A percentile compares a stretch with the other conserved stretches of the same genome.
These are phyloP conservation scores for Arthrobotrys entomopaga DNA, from an alignment of 2,329 filamentous ascomycete species.

Conservation along the genomic window DNA sequence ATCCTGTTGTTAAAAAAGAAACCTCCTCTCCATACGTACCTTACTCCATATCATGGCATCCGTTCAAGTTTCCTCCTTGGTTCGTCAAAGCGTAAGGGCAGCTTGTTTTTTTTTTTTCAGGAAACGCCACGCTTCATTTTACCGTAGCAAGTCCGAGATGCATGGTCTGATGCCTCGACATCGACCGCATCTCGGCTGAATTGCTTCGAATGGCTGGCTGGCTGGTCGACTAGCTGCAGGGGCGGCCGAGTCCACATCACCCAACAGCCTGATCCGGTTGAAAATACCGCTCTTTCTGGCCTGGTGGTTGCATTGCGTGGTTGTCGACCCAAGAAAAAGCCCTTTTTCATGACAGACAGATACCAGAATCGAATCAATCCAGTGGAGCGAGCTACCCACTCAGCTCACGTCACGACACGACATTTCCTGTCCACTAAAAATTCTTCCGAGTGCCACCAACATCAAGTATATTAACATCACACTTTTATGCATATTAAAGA, in stretches of 20 bases:
- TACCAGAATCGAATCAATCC: not conserved
- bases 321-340: no score
- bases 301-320: not conserved
- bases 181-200: conserved; percentile 24
- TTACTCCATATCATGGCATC: conserved; percentile 16
- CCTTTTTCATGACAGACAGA: not conserved
- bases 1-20: no score
- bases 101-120: conserved; percentile 9
- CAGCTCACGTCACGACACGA: conserved; percentile 13
- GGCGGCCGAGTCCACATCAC: conserved; percentile 12
- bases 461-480: conserved; percentile 47
- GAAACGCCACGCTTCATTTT: conserved; percentile 48
- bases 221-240: conserved; percentile 19
- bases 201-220: conserved; percentile 16
- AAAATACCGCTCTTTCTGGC: conserved; percentile 8
- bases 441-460: conserved; percentile 45
- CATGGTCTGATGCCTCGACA: conserved; percentile 46
- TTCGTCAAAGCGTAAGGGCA: conserved; percentile 18
- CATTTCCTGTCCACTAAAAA: conserved; percentile 1
- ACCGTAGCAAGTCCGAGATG: conserved; percentile 37
- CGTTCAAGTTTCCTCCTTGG: conserved; percentile 6
- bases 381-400: conserved; percentile 4
- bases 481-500: conserved; percentile 5
- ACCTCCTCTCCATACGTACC: not conserved
- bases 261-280: conserved; percentile 26